Conservation (phyloP, 148 eudicot species). For the Silene uniflora region DNA sequence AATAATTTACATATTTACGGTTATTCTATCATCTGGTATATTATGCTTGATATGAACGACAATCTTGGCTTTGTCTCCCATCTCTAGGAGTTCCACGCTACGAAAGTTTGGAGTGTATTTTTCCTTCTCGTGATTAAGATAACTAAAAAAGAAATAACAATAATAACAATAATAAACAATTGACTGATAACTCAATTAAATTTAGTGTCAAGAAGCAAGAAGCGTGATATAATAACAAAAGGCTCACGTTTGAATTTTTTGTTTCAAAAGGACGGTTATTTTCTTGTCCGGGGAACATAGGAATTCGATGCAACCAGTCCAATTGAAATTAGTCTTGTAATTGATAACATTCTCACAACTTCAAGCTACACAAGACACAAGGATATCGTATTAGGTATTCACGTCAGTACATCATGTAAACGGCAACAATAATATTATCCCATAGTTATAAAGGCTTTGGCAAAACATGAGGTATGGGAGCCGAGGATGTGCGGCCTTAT, state of each 20-base stretch:
- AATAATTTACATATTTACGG: too few relatives aligned
- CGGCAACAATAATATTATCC: too few relatives aligned
- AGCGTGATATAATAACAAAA: background rate
- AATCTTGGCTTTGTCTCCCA: background rate
- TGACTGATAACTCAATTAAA: background rate
- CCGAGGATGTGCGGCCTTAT: too few relatives aligned
- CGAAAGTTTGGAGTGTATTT: background rate
- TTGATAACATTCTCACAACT: constrained; percentile 5
- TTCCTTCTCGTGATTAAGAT: background rate
- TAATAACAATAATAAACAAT: background rate
- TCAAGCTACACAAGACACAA: constrained; percentile 5
- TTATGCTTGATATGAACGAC: background rate
- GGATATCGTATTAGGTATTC: too few relatives aligned
- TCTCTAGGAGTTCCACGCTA: background rate
- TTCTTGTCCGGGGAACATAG: background rate
- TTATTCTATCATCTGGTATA: too few relatives aligned
- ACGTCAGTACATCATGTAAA: too few relatives aligned
- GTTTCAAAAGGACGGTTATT: background rate
- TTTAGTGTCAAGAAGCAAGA: background rate
- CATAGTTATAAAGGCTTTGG: too few relatives aligned
- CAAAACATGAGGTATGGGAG: too few relatives aligned
- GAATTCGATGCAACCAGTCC: constrained; percentile 8
- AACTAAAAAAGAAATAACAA: background rate
- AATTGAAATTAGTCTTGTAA: constrained; percentile 10
- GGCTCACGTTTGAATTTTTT: constrained; percentile 1